phyloP scores from a whole-genome alignment of 73 alveolate species.

The Tetrahymena elliotti region DNA sequence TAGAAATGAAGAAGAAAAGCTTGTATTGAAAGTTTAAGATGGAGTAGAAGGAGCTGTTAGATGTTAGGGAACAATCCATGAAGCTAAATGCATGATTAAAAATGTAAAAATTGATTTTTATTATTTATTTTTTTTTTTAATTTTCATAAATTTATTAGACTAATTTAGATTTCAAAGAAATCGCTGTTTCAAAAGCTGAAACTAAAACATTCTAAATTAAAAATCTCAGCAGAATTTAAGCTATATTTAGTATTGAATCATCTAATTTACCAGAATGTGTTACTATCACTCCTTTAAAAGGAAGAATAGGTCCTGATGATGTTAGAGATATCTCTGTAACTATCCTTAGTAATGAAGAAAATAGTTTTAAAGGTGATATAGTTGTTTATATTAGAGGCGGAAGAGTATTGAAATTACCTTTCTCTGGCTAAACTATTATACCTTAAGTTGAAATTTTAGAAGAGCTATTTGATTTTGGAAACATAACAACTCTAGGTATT shows the following conservation, averaged over 20 bases:
- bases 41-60: slow-evolving; percentile 76
- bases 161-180: slow-evolving; percentile 67
- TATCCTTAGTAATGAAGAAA: slow-evolving; percentile 75
- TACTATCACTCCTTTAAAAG: slow-evolving; percentile 57
- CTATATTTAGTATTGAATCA: slow-evolving; percentile 60
- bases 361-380: slow-evolving; percentile 76
- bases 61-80: slow-evolving; percentile 82
- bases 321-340: slow-evolving; percentile 65
- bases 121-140: background rate
- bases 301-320: slow-evolving; percentile 73
- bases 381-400: slow-evolving; percentile 94
- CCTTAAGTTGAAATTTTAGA: slow-evolving; percentile 91
- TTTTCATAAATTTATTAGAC: slow-evolving; percentile 7
- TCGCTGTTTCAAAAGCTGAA: slow-evolving; percentile 71
- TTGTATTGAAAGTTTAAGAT: slow-evolving; percentile 79
- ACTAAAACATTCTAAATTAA: slow-evolving; percentile 64
- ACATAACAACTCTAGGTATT: slow-evolving; percentile 70
- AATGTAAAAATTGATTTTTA: background rate
- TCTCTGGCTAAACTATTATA: slow-evolving; percentile 80
- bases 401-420: slow-evolving; percentile 67
- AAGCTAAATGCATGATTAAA: slow-evolving; percentile 68
- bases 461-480: slow-evolving; percentile 91
- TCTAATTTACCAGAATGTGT: slow-evolving; percentile 57
- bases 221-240: slow-evolving; percentile 63
- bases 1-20: slow-evolving; percentile 68